phyloP scores from a whole-genome alignment of 1,139 yeast genomes.

The Yamadazyma pseudoaaseri region DNA sequence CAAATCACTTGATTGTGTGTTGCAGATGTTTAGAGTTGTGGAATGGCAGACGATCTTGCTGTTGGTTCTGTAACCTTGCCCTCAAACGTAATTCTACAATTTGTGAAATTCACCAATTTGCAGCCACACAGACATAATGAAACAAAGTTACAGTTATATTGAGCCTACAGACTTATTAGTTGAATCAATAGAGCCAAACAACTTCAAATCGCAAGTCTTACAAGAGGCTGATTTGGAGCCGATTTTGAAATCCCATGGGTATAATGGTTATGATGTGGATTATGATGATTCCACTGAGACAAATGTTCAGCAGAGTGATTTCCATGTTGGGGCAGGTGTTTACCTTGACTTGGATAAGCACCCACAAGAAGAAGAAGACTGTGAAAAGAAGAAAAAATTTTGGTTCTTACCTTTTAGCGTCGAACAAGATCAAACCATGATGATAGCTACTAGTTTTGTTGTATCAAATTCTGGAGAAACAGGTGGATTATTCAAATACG shows the following conservation, averaged over 20 bases:
- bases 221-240: slow-evolving; percentile 2
- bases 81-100: too few species aligned
- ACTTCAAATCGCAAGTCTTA: background rate
- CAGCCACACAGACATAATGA: slow-evolving; percentile 5
- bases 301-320: slow-evolving; percentile 6
- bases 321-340: slow-evolving; percentile 14
- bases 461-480: slow-evolving; percentile 9
- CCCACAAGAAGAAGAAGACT: slow-evolving; percentile 8
- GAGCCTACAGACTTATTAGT: slow-evolving; percentile 11
- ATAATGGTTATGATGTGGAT: slow-evolving; percentile 10
- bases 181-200: slow-evolving; percentile 6
- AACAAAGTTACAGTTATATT: slow-evolving; percentile 9
- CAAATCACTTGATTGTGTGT: too few species aligned
- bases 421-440: slow-evolving; percentile 6
- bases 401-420: slow-evolving; percentile 16
- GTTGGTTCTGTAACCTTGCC: too few species aligned
- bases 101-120: slow-evolving; percentile 4
- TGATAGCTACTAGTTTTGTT: slow-evolving; percentile 12
- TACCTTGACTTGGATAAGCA: slow-evolving; percentile 12
- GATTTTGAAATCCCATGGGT: slow-evolving; percentile 2
- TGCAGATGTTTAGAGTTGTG: too few species aligned
- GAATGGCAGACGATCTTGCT: too few species aligned
- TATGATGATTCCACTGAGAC: slow-evolving; percentile 2
- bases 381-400: slow-evolving; percentile 15
- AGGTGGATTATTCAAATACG: slow-evolving; percentile 12